These are phyloP conservation scores for Cadophora malorum DNA, from an alignment of 2,329 filamentous ascomycete species.

Conservation along the genomic window DNA sequence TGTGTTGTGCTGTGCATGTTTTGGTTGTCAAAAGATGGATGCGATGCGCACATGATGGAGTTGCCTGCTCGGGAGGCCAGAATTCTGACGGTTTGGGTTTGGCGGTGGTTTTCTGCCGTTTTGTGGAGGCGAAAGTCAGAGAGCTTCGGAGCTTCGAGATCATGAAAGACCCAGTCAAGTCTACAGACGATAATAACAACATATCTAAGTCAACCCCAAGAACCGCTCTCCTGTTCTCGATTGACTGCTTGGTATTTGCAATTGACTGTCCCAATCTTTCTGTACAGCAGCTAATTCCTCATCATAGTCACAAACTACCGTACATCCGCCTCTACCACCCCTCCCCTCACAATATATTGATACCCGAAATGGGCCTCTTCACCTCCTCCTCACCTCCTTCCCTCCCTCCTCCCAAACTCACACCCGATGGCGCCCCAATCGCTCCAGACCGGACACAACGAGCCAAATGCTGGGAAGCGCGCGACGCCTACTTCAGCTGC, in stretches of 20 bases:
- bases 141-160: slow-evolving; percentile 16
- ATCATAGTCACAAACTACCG: too few relatives aligned
- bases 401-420: slow-evolving; percentile 51
- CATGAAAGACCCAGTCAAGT: too few relatives aligned
- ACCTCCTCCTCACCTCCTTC: slow-evolving; percentile 46
- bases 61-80: slow-evolving; percentile 23
- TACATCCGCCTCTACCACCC: too few relatives aligned
- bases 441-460: slow-evolving; percentile 87
- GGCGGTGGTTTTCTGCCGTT: slow-evolving; percentile 31
- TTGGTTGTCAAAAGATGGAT: neutral
- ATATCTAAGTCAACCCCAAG: too few relatives aligned
- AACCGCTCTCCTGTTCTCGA: neutral
- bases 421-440: slow-evolving; percentile 67
- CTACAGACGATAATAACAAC: too few relatives aligned
- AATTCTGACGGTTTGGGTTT: slow-evolving; percentile 22
- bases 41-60: neutral
- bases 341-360: too few relatives aligned
- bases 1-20: neutral
- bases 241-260: neutral
- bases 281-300: too few relatives aligned
- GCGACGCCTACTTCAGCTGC: slow-evolving; percentile 88
- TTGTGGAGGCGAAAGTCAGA: slow-evolving; percentile 7
- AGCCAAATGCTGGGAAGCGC: slow-evolving; percentile 84
- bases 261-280: too few relatives aligned
- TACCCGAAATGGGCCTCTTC: slow-evolving; percentile 59